A percentile compares a stretch with the other conserved stretches of the same genome.
phyloP scores from a whole-genome alignment of 192 early-diverging fungal species.

The Backusella luteola region DNA sequence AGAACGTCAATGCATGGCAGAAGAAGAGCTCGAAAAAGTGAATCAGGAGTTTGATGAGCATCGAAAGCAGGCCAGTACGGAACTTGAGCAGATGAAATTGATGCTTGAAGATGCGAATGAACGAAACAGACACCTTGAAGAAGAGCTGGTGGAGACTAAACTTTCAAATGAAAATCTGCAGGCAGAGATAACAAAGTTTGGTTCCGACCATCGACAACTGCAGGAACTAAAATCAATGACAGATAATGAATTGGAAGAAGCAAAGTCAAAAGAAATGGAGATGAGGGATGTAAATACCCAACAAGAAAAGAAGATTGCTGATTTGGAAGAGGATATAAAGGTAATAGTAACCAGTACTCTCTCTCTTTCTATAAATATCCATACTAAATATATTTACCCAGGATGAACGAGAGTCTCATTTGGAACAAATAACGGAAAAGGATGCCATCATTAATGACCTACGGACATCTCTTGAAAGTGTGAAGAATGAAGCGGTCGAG shows the following conservation, averaged over 20 bases:
- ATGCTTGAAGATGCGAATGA: constrained; percentile 21
- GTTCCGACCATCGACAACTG: not conserved
- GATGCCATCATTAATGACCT: not conserved
- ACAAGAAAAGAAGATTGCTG: not conserved
- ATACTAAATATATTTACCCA: not conserved
- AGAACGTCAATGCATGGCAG: constrained; percentile 1
- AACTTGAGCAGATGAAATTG: constrained; percentile 2
- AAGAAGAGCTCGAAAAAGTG: not conserved
- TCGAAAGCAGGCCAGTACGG: not conserved
- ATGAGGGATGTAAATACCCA: not conserved
- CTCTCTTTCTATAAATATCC: not conserved
- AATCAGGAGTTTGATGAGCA: not conserved
- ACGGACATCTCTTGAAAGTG: not conserved
- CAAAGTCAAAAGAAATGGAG: not conserved
- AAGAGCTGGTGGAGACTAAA: not conserved
- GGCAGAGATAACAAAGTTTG: not conserved
- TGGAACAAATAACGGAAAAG: not conserved
- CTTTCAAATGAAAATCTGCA: not conserved
- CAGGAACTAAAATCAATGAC: not conserved
- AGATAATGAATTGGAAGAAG: not conserved
- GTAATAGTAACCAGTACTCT: not conserved
- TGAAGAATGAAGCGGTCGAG: not conserved
- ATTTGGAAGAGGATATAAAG: not conserved
- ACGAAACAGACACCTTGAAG: constrained; percentile 15
- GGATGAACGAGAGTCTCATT: not conserved